Evolutionary conservation across 2,329 filamentous ascomycete species (phyloP).

Genomic region (Nigrospora osmanthi): DNA sequence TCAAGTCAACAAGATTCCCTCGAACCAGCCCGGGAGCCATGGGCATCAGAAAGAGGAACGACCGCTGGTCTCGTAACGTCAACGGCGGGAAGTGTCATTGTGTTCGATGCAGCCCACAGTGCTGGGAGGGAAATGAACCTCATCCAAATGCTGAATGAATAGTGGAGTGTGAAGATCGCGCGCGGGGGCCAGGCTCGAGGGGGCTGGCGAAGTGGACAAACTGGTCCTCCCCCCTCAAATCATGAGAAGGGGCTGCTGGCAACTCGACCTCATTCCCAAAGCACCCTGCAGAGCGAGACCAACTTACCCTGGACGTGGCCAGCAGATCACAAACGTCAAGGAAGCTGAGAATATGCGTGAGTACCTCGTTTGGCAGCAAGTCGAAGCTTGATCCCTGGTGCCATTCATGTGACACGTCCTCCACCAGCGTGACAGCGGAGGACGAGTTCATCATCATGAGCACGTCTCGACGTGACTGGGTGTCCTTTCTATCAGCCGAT

Average conservation of each 20-base stretch:
- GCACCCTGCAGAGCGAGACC: constrained; percentile 1
- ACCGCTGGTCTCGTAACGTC: too few species aligned
- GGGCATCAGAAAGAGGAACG: constrained; percentile 5
- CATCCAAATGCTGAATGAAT: too few species aligned
- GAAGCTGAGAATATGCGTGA: constrained; percentile 46
- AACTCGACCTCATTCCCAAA: too few species aligned
- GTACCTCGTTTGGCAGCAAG: constrained; percentile 45
- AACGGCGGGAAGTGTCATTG: too few species aligned
- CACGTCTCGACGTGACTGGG: too few species aligned
- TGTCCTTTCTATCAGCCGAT: too few species aligned
- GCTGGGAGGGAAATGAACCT: too few species aligned
- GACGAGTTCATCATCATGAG: background rate
- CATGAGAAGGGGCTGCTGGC: too few species aligned
- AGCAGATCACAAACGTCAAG: constrained; percentile 51
- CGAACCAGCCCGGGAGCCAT: constrained; percentile 4
- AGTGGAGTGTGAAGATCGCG: background rate
- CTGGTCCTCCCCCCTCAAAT: background rate
- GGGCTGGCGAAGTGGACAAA: background rate
- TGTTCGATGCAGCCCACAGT: too few species aligned
- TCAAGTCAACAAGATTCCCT: background rate
- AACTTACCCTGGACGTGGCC: constrained; percentile 46
- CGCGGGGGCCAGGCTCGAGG: constrained; percentile 1
- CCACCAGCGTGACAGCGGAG: too few species aligned
- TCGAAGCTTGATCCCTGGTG: too few species aligned
- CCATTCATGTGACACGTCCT: too few species aligned